These are phyloP conservation scores for Tricholoma matsutake DNA, from an alignment of 768 basidiomycete genomes.

Conservation along the genomic window DNA sequence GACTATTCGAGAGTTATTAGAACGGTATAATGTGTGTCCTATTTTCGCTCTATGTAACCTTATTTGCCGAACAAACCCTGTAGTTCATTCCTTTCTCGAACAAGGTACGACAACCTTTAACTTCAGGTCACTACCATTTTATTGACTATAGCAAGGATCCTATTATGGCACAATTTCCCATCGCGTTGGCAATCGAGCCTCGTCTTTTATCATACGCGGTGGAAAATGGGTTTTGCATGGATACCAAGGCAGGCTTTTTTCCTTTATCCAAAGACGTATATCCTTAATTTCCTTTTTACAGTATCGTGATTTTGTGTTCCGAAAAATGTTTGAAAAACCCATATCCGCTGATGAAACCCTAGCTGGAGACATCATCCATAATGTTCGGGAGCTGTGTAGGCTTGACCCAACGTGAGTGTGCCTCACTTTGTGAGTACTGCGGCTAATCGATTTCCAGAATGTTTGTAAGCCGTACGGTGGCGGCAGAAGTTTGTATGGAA, in stretches of 20 bases:
- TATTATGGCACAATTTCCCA: conserved; percentile 72
- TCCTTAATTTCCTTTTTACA: conserved; percentile 23
- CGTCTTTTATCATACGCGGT: conserved; percentile 68
- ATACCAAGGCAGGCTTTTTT: conserved; percentile 54
- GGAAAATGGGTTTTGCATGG: conserved; percentile 75
- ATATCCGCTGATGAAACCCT: conserved; percentile 46
- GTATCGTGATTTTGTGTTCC: conserved; percentile 86
- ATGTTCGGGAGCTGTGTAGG: conserved; percentile 69
- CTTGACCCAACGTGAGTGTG: conserved; percentile 62
- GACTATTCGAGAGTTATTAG: conserved; percentile 59
- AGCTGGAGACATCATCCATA: conserved; percentile 61
- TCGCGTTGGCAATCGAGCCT: conserved; percentile 75
- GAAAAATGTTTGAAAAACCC: conserved; percentile 77
- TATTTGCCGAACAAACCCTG: conserved; percentile 14
- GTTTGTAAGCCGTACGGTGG: conserved; percentile 82
- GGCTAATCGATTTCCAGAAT: conserved; percentile 44
- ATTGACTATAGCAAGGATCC: conserved; percentile 52
- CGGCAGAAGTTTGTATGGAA: conserved; percentile 81
- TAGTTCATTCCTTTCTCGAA: conserved; percentile 79
- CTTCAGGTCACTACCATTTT: conserved; percentile 2
- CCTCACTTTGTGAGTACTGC: conserved; percentile 4
- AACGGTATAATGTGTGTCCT: conserved; percentile 61
- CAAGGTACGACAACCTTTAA: conserved; percentile 45
- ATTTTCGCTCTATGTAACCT: conserved; percentile 11
- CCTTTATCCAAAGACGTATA: conserved; percentile 6